Conservation (phyloP, 495 filamentous ascomycete species). For the Annulohypoxylon maeteangense region DNA sequence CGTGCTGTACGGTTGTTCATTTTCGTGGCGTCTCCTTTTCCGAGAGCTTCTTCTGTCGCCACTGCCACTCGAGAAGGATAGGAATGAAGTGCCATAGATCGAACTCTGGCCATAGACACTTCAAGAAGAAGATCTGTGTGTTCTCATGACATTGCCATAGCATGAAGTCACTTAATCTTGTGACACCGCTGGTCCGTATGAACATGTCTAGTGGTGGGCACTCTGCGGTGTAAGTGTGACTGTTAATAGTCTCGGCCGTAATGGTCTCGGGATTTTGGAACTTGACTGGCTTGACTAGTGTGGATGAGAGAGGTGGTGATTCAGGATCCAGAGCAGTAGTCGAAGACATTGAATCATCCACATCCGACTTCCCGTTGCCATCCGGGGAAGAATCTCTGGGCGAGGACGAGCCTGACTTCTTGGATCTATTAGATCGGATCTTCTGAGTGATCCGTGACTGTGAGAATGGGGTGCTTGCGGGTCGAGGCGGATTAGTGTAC, state of each 20-base stretch:
- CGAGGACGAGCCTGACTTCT: constrained; percentile 59
- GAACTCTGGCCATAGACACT: constrained; percentile 96
- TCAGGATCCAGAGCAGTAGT: constrained; percentile 58
- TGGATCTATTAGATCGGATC: constrained; percentile 70
- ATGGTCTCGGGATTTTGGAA: constrained; percentile 81
- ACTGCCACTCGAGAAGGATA: constrained; percentile 92
- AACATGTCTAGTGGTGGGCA: constrained; percentile 90
- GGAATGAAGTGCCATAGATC: constrained; percentile 95
- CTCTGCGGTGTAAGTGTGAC: constrained; percentile 84
- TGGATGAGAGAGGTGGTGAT: constrained; percentile 55
- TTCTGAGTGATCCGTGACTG: constrained; percentile 87
- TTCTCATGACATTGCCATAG: constrained; percentile 96
- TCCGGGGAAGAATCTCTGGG: constrained; percentile 54
- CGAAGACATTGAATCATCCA: constrained; percentile 68
- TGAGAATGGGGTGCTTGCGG: constrained; percentile 77
- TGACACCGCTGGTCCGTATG: constrained; percentile 89
- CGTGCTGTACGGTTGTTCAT: constrained; percentile 27
- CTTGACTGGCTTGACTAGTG: constrained; percentile 39
- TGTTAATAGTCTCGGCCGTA: constrained; percentile 77
- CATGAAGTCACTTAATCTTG: constrained; percentile 95
- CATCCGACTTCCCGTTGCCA: constrained; percentile 52
- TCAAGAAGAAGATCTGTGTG: constrained; percentile 89
- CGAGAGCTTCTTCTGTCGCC: constrained; percentile 65
- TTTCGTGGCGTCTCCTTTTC: constrained; percentile 55
- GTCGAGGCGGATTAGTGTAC: constrained; percentile 73